phyloP scores from a whole-genome alignment of 164 flowering plant species.

The Piper longum region DNA sequence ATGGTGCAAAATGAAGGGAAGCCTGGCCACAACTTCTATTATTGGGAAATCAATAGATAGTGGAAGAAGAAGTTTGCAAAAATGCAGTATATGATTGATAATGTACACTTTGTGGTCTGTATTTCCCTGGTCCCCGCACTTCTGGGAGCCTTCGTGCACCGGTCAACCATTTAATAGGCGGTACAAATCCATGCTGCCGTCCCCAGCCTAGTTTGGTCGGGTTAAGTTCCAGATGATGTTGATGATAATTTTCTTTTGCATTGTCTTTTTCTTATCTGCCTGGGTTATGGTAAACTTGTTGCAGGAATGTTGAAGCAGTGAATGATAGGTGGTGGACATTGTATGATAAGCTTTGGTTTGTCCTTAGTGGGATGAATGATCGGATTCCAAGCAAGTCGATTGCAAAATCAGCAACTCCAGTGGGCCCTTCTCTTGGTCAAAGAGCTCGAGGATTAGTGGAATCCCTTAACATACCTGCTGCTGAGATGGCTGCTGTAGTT shows the following conservation, averaged over 20 bases:
- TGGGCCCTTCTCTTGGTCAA: slow-evolving; percentile 80
- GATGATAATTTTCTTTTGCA: neutral
- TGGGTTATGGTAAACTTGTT: slow-evolving; percentile 11
- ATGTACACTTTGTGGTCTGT: too few relatives aligned
- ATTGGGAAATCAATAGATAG: too few relatives aligned
- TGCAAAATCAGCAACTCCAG: slow-evolving; percentile 41
- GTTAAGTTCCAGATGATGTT: too few relatives aligned
- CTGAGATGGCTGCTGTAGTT: slow-evolving; percentile 99
- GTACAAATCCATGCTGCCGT: too few relatives aligned
- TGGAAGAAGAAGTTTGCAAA: too few relatives aligned
- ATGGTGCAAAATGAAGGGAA: too few relatives aligned
- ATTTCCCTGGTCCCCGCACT: too few relatives aligned
- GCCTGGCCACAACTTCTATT: too few relatives aligned
- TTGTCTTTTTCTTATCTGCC: neutral
- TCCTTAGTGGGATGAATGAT: slow-evolving; percentile 68
- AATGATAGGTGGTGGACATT: slow-evolving; percentile 74
- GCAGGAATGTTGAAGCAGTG: slow-evolving; percentile 9
- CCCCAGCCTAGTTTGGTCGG: too few relatives aligned
- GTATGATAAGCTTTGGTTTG: slow-evolving; percentile 73
- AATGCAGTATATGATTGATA: too few relatives aligned
- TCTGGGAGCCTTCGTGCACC: too few relatives aligned
- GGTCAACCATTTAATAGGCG: too few relatives aligned
- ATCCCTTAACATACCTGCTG: slow-evolving; percentile 94
- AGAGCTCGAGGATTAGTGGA: slow-evolving; percentile 98
- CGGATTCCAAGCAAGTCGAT: slow-evolving; percentile 59